These are phyloP conservation scores for Penicillium bialowiezense DNA, from an alignment of 495 filamentous ascomycete genomes.

Conservation along the genomic window DNA sequence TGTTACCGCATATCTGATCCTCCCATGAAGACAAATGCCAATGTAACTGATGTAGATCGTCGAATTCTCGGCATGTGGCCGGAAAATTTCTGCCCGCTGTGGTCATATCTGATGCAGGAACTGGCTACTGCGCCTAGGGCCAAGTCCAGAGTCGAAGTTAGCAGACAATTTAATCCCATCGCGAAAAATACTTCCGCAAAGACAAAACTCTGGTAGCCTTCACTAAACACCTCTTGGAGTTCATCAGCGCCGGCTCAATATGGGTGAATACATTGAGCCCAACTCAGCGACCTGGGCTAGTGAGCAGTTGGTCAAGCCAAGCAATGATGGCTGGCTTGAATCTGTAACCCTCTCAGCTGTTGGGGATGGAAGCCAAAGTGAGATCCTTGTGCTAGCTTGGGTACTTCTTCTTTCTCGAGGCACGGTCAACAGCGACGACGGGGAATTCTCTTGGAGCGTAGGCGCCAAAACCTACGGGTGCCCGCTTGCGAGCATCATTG, in stretches of 20 bases:
- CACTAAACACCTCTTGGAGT: background rate
- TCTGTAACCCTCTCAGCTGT: background rate
- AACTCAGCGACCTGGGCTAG: background rate
- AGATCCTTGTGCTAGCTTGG: background rate
- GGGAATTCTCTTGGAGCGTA: background rate
- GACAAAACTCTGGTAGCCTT: background rate
- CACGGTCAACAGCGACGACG: background rate
- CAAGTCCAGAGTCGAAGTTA: background rate
- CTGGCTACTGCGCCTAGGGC: background rate
- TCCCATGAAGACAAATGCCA: background rate
- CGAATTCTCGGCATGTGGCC: background rate
- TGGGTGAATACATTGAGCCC: conserved; percentile 2
- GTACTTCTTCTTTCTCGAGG: background rate
- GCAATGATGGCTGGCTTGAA: background rate
- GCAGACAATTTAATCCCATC: background rate
- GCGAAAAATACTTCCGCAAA: background rate
- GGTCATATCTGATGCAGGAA: background rate
- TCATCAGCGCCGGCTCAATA: background rate
- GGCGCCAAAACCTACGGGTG: background rate
- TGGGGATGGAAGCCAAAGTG: background rate
- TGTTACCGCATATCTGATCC: background rate
- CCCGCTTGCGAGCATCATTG: background rate
- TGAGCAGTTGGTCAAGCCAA: background rate
- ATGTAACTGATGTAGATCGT: background rate
- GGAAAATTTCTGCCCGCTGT: background rate